Percentiles rank a stretch among this genome's conserved stretches.
phyloP scores from a whole-genome alignment of 2,329 filamentous ascomycete genomes.

The Anthostomella pinea region DNA sequence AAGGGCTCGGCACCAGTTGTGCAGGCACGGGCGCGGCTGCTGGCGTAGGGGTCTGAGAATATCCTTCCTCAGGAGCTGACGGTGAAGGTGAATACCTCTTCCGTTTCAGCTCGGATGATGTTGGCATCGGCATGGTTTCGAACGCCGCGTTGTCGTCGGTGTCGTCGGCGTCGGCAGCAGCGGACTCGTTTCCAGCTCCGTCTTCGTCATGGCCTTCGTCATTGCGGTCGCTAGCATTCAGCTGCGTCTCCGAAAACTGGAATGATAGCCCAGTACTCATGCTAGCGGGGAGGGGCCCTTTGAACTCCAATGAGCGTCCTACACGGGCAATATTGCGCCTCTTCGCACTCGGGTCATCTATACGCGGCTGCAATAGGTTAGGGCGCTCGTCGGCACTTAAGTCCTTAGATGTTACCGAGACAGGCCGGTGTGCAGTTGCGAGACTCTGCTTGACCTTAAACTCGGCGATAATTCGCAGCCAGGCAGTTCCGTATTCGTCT shows the following conservation, averaged over 20 bases:
- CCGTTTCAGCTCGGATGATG: conserved; percentile 1
- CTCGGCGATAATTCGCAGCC: conserved; percentile 11
- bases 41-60: not conserved
- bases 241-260: conserved; percentile 1
- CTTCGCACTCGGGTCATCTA: conserved; percentile 1
- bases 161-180: not conserved
- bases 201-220: conserved; percentile 1
- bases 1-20: too few species aligned
- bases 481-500: conserved; percentile 5
- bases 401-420: too few species aligned
- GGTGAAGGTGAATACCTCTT: conserved; percentile 2
- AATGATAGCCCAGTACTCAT: conserved; percentile 3
- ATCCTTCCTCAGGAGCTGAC: not conserved
- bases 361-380: too few species aligned
- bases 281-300: not conserved
- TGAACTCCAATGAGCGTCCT: conserved; percentile 4
- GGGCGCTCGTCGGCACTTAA: too few species aligned
- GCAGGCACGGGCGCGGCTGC: too few species aligned
- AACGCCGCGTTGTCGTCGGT: conserved; percentile 3
- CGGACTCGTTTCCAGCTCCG: conserved; percentile 3
- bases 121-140: conserved; percentile 3
- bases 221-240: not conserved
- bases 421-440: too few species aligned
- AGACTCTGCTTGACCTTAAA: conserved; percentile 8
- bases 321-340: conserved; percentile 1